phyloP scores from a whole-genome alignment of 2,329 filamentous ascomycete species.

The Cytospora schulzeri region DNA sequence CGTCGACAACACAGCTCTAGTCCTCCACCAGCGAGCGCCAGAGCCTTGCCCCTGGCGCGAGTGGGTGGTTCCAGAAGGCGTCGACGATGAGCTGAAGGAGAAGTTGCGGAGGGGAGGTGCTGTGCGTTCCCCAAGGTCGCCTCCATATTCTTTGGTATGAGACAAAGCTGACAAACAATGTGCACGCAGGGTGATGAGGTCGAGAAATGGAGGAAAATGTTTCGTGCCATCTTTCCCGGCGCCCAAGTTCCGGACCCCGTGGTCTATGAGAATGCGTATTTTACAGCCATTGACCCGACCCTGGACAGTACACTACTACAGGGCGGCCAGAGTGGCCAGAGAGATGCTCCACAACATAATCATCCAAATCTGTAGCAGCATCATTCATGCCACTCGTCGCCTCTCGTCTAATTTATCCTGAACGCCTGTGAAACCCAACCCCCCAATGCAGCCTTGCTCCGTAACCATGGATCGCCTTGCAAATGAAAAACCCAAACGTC shows the following conservation, averaged over 20 bases:
- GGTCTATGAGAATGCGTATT: slow-evolving; percentile 7
- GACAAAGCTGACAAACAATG: slow-evolving; percentile 15
- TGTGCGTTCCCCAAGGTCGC: slow-evolving; percentile 23
- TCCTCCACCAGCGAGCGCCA: slow-evolving; percentile 32
- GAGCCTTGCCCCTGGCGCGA: slow-evolving; percentile 47
- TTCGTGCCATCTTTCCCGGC: slow-evolving; percentile 21
- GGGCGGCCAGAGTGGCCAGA: neutral
- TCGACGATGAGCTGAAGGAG: slow-evolving; percentile 45
- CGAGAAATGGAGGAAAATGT: slow-evolving; percentile 24
- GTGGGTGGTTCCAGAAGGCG: slow-evolving; percentile 45
- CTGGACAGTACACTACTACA: slow-evolving; percentile 5
- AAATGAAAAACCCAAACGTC: slow-evolving; percentile 5
- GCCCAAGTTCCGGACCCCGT: slow-evolving; percentile 12
- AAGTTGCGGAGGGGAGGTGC: slow-evolving; percentile 30
- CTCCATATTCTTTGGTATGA: neutral
- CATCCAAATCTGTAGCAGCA: neutral
- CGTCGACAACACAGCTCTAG: slow-evolving; percentile 30
- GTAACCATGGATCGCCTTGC: neutral
- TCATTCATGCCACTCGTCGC: neutral
- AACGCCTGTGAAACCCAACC: neutral
- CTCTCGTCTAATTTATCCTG: neutral
- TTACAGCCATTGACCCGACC: slow-evolving; percentile 22
- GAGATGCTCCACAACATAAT: neutral
- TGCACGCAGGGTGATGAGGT: slow-evolving; percentile 20
- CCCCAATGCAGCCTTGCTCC: neutral